Percentiles rank a stretch among this genome's conserved stretches.
phyloP scores from a whole-genome alignment of 306 rosid species.

The Inga oerstediana region DNA sequence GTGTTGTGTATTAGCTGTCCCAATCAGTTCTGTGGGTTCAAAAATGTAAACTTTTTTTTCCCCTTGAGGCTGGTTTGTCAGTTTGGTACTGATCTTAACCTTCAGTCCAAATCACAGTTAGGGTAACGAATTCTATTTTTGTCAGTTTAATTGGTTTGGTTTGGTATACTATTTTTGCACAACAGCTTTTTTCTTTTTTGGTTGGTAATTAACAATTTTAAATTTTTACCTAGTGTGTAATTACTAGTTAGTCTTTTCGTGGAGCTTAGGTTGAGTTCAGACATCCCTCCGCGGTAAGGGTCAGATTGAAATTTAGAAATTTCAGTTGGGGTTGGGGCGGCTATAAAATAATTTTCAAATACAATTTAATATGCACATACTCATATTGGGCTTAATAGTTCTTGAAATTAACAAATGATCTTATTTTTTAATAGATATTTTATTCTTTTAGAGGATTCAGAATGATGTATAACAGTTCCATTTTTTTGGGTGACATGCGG shows the following conservation, averaged over 20 bases:
- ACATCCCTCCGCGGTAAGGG: too few relatives aligned
- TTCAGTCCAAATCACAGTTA: neutral
- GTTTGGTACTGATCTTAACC: neutral
- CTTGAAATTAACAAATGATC: neutral
- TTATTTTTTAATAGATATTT: neutral
- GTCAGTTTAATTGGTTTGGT: neutral
- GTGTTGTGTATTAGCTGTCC: constrained; percentile 5
- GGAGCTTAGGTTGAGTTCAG: too few relatives aligned
- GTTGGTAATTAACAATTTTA: too few relatives aligned
- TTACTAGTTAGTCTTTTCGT: too few relatives aligned
- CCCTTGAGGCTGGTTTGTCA: neutral
- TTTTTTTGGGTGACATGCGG: too few relatives aligned
- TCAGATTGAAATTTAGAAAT: neutral
- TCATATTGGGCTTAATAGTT: too few relatives aligned
- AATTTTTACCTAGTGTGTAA: too few relatives aligned
- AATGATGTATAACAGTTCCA: neutral
- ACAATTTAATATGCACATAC: too few relatives aligned
- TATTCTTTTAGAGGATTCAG: neutral
- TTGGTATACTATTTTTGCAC: neutral
- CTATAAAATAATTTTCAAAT: too few relatives aligned
- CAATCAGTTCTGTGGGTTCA: neutral
- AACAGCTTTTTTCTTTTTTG: neutral
- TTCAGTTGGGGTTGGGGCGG: neutral
- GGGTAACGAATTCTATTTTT: neutral
- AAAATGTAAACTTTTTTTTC: neutral